phyloP scores from a whole-genome alignment of 2,329 filamentous ascomycete species.

The Aspergillus tanneri region DNA sequence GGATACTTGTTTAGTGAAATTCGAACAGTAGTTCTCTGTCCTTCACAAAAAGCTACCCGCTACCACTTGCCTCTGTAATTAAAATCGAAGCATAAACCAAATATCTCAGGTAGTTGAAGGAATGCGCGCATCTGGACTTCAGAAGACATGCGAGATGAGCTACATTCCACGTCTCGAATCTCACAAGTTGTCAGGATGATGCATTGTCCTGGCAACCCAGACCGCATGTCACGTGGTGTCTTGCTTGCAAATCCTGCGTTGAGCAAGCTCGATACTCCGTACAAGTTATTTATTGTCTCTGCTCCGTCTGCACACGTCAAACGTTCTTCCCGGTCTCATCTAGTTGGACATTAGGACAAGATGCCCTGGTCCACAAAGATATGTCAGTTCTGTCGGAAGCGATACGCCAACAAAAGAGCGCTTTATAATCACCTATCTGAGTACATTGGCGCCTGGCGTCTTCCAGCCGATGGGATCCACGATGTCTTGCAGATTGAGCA shows the following conservation, averaged over 20 bases:
- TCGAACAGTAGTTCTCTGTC: too few relatives aligned
- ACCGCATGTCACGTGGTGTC: neutral
- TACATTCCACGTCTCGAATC: too few relatives aligned
- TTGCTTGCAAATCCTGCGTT: neutral
- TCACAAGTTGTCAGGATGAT: neutral
- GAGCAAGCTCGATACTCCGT: neutral
- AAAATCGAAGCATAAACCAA: too few relatives aligned
- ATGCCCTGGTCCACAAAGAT: conserved; percentile 7
- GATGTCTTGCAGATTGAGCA: conserved; percentile 16
- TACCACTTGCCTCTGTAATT: too few relatives aligned
- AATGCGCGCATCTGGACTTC: too few relatives aligned
- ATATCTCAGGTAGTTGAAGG: too few relatives aligned
- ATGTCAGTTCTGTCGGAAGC: conserved; percentile 18
- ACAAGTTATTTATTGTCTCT: neutral
- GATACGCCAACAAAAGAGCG: conserved; percentile 12
- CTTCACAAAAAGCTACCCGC: too few relatives aligned
- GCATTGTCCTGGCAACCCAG: neutral
- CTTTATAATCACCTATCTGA: conserved; percentile 10
- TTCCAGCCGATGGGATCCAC: conserved; percentile 19
- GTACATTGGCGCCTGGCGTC: conserved; percentile 11
- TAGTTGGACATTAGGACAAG: neutral
- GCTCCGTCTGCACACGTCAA: neutral
- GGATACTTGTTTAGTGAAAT: too few relatives aligned
- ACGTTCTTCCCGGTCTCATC: neutral
- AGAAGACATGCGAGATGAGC: too few relatives aligned